Evolutionary conservation across 2,329 filamentous ascomycete genomes (phyloP).

Genomic region (Clarireedia sp.): DNA sequence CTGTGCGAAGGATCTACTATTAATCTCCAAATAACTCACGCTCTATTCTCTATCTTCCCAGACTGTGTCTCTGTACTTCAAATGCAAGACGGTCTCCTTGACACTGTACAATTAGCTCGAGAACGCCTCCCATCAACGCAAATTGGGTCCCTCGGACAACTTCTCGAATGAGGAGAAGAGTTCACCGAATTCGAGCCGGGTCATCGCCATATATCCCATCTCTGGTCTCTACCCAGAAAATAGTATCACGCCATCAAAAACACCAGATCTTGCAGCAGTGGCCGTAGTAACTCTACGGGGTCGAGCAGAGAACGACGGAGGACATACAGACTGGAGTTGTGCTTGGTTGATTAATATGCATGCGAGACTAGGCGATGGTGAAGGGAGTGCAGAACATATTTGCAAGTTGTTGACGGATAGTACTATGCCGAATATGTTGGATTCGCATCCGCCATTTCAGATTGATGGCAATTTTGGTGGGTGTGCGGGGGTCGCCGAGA

Average conservation of each 20-base stretch:
- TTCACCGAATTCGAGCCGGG: conserved; percentile 35
- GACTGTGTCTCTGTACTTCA: not conserved
- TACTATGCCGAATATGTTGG: conserved; percentile 38
- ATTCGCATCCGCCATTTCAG: conserved; percentile 40
- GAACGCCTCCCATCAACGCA: conserved; percentile 7
- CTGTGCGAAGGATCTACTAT: conserved; percentile 39
- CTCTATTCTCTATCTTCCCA: conserved; percentile 31
- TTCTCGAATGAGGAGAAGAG: conserved; percentile 36
- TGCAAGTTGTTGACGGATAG: conserved; percentile 34
- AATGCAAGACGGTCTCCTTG: not conserved
- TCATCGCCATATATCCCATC: conserved; percentile 38
- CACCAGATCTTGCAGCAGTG: conserved; percentile 25
- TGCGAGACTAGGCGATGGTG: conserved; percentile 35
- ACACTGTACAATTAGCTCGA: not conserved
- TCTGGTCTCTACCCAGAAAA: conserved; percentile 37
- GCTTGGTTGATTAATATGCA: conserved; percentile 40
- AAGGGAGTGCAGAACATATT: conserved; percentile 33
- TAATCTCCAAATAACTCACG: conserved; percentile 37
- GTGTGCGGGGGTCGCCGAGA: conserved; percentile 39
- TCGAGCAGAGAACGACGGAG: conserved; percentile 34
- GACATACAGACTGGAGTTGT: conserved; percentile 41
- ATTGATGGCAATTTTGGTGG: conserved; percentile 45
- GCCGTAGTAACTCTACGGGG: conserved; percentile 27
- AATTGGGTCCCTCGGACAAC: conserved; percentile 29
- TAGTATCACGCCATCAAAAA: conserved; percentile 31